Percentiles rank a stretch among this genome's conserved stretches.
These are phyloP conservation scores for Psilocybe cubensis DNA, from an alignment of 768 basidiomycete genomes.

Conservation along the genomic window DNA sequence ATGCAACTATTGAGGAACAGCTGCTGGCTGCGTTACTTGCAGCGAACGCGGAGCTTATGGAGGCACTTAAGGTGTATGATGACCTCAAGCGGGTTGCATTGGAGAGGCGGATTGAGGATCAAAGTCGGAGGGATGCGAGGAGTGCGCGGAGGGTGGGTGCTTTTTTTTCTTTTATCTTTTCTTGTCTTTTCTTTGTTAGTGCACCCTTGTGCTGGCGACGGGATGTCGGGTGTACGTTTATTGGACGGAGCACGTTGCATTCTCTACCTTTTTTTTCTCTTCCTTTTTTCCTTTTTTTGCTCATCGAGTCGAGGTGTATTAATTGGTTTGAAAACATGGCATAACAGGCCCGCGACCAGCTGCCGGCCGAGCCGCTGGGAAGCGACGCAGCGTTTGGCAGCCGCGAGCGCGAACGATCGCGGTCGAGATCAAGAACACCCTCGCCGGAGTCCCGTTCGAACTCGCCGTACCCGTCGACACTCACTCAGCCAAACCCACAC, in stretches of 20 bases:
- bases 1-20: slow-evolving; percentile 72
- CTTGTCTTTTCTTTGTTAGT: no score
- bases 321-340: slow-evolving; percentile 1
- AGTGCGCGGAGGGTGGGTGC: slow-evolving; percentile 67
- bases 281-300: no score
- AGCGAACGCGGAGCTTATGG: slow-evolving; percentile 73
- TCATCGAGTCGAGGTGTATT: no score
- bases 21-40: slow-evolving; percentile 73
- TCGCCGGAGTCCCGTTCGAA: slow-evolving; percentile 46
- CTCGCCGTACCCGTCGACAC: slow-evolving; percentile 29
- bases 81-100: slow-evolving; percentile 73
- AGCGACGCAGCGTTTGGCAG: slow-evolving; percentile 12
- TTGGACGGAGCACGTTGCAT: no score
- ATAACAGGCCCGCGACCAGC: slow-evolving; percentile 38
- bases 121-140: slow-evolving; percentile 68
- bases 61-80: slow-evolving; percentile 73
- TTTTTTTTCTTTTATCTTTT: no score
- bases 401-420: no score
- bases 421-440: slow-evolving; percentile 41
- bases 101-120: slow-evolving; percentile 67
- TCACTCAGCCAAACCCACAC: slow-evolving; percentile 23
- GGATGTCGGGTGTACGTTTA: no score
- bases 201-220: no score
- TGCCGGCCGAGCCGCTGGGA: slow-evolving; percentile 23
- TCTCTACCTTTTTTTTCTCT: no score